Percentiles rank a stretch among this genome's conserved stretches.
These are phyloP conservation scores for Bryopsis sp. DNA, from an alignment of 139 green algal species.

Conservation along the genomic window DNA sequence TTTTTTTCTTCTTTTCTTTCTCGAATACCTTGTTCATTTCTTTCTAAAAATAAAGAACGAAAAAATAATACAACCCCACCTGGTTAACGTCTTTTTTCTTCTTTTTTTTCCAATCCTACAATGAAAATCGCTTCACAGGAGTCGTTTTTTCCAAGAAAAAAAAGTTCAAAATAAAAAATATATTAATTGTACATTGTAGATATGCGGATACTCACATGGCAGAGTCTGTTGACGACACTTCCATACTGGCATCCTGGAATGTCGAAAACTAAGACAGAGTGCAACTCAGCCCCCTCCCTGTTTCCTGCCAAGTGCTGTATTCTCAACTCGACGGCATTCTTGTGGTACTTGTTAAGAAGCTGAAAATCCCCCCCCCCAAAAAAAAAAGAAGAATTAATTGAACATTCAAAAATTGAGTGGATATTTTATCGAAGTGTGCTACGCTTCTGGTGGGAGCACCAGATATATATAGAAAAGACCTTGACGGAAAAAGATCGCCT, in stretches of 20 bases:
- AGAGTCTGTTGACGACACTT: not conserved
- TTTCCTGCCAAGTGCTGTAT: conserved; percentile 7
- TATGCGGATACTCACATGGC: no score
- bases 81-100: no score
- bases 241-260: conserved; percentile 12
- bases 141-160: no score
- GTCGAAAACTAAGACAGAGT: conserved; percentile 9
- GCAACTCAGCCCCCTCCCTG: not conserved
- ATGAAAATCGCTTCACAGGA: no score
- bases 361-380: not conserved
- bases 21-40: no score
- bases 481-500: not conserved
- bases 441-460: not conserved
- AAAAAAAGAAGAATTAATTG: not conserved
- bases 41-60: no score
- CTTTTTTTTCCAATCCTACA: no score
- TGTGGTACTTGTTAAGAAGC: conserved; percentile 6
- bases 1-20: no score
- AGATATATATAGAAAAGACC: not conserved
- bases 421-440: not conserved
- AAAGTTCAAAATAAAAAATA: no score
- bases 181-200: no score
- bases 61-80: no score
- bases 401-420: not conserved
- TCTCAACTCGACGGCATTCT: not conserved